Evolutionary conservation across 345 rosid genomes (phyloP), one percentile per base, ranked within the genome.

Genomic region (Garcia nutans): DNA sequence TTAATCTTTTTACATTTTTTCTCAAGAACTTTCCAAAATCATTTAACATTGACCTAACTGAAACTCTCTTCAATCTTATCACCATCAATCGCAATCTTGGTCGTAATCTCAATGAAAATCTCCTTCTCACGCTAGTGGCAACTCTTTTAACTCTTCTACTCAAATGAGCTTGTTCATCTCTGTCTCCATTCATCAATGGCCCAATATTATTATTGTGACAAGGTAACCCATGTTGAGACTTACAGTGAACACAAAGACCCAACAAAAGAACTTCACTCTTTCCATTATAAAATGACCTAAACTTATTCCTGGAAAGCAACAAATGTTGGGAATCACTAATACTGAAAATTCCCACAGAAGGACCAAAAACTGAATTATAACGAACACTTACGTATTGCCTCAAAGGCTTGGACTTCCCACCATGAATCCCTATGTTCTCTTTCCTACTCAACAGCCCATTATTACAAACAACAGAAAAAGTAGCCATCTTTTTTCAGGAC

Each of bases 11-110:
- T 71, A 76, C 23, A 74, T 93, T 91, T 83, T 84, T 90, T 70
- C 85, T 85, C 76, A 93, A 66, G 77, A 91, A 87, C 41, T 76
- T 20, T 22, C 81, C 78, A 42, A 89, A 77, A 80, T 82, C 88
- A 44, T 87, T 81, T 63, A 91, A 68, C 67, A 81, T 72, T 44
- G 92, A 87, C 82, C 86, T 86, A 68, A 82, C 68, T 4, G 88
- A 82, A 69, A 89, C 78, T 61, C 91, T 88, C 76, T 85, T 86
- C 84, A 89, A 76, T 74, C 85, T 82, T 26, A 71, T 76, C 2
- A 76, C 80, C 66, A 96, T 77, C 50, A 90, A 84, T 31, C 96
- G 76, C 82, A 96, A 79, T 76, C 98, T 81, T 3, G 98, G 91
- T 42, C 93, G 81, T 81, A 93, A 76, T 81, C 99, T 87, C 54